A percentile compares a stretch with the other conserved stretches of the same genome.
Evolutionary conservation across 1,284 basidiomycete species (phyloP).

Genomic region (Leucoagaricus sp.): DNA sequence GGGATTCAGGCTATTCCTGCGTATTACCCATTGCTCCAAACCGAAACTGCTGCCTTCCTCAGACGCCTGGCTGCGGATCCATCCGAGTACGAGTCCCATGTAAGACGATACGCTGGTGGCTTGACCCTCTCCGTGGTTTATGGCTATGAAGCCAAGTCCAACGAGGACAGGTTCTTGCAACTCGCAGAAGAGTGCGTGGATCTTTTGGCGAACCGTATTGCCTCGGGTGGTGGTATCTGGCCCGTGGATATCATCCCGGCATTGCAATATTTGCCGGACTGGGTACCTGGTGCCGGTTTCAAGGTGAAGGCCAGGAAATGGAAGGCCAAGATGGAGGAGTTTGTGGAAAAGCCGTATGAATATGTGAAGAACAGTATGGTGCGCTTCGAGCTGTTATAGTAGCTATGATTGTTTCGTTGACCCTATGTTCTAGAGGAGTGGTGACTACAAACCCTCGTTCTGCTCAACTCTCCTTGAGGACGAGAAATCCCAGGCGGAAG

Average conservation of each 20-base stretch:
- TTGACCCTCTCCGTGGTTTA: constrained; percentile 65
- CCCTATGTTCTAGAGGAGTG: constrained; percentile 43
- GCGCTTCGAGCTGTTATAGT: constrained; percentile 20
- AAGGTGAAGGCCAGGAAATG: constrained; percentile 57
- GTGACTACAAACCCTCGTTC: constrained; percentile 57
- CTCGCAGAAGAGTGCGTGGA: constrained; percentile 64
- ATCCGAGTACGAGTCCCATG: constrained; percentile 40
- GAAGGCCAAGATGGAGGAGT: constrained; percentile 68
- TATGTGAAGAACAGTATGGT: constrained; percentile 60
- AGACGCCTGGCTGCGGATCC: constrained; percentile 46
- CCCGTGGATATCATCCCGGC: constrained; percentile 63
- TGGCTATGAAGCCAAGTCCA: constrained; percentile 55
- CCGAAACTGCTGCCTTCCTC: constrained; percentile 53
- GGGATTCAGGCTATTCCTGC: constrained; percentile 48
- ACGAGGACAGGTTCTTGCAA: constrained; percentile 55
- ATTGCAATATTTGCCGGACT: constrained; percentile 30
- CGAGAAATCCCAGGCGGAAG: constrained; percentile 29
- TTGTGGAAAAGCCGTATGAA: constrained; percentile 64
- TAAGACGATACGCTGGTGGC: constrained; percentile 59
- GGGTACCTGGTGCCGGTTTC: constrained; percentile 42
- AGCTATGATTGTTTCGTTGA: constrained; percentile 1
- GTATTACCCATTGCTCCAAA: constrained; percentile 60
- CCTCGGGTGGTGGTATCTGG: constrained; percentile 67
- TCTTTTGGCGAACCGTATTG: constrained; percentile 60
- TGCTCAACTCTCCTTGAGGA: constrained; percentile 61